Percentiles rank a stretch among this genome's conserved stretches.
phyloP scores from a whole-genome alignment of 208 protist species.

The Leishmania guyanensis region DNA sequence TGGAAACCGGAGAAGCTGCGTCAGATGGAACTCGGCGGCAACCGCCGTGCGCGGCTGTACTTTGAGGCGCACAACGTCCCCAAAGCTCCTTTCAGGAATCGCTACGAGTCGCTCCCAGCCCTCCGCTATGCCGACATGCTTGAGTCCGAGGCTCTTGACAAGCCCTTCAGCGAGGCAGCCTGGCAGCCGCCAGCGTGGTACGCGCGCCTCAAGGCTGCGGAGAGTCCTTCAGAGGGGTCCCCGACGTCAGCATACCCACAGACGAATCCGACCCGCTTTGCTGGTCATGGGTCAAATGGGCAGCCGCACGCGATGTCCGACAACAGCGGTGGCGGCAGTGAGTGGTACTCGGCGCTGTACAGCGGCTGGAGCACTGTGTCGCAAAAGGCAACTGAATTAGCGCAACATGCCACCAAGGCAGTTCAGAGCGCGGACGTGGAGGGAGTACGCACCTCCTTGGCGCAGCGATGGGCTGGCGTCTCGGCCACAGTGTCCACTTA shows the following conservation, averaged over 20 bases:
- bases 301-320: slow-evolving; percentile 1
- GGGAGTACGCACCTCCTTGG: slow-evolving; percentile 47
- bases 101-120: slow-evolving; percentile 80
- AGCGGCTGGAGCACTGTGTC: slow-evolving; percentile 66
- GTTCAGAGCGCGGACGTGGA: slow-evolving; percentile 64
- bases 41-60: slow-evolving; percentile 87
- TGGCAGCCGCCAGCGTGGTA: slow-evolving; percentile 89
- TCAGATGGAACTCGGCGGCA: slow-evolving; percentile 91
- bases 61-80: slow-evolving; percentile 81
- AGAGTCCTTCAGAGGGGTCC: not conserved
- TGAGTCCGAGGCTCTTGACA: slow-evolving; percentile 70
- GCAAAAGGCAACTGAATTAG: slow-evolving; percentile 66
- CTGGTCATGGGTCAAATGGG: slow-evolving; percentile 48
- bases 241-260: slow-evolving; percentile 37
- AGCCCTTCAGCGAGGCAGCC: slow-evolving; percentile 69
- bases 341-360: slow-evolving; percentile 66
- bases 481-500: slow-evolving; percentile 45
- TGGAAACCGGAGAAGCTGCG: slow-evolving; percentile 91
- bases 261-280: slow-evolving; percentile 55
- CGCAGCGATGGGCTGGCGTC: slow-evolving; percentile 59
- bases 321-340: slow-evolving; percentile 8
- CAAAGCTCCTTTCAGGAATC: slow-evolving; percentile 53
- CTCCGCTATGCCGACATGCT: slow-evolving; percentile 86
- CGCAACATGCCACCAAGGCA: slow-evolving; percentile 57
- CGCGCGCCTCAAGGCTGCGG: slow-evolving; percentile 37